phyloP scores from a whole-genome alignment of 495 filamentous ascomycete genomes.

The Penicillium argentinense region DNA sequence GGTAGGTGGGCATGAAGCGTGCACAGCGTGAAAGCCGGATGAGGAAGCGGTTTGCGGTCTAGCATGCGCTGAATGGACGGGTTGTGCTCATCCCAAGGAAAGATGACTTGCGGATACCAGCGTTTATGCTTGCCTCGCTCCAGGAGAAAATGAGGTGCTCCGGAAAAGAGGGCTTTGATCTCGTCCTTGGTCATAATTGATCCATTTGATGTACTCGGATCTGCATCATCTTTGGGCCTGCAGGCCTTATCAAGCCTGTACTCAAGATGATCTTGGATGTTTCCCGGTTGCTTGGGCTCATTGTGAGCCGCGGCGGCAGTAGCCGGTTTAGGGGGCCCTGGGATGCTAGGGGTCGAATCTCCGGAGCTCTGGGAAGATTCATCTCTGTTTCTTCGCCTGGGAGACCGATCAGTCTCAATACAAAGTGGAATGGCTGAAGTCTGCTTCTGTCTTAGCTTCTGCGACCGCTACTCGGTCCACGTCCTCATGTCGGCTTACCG shows the following conservation, averaged over 20 bases:
- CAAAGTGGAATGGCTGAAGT: background rate
- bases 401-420: background rate
- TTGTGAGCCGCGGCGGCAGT: conserved; percentile 2
- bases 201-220: background rate
- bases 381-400: background rate
- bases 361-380: background rate
- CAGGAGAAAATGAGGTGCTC: conserved; percentile 71
- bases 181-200: conserved; percentile 54
- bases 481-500: too few species aligned
- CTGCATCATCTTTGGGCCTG: background rate
- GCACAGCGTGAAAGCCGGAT: conserved; percentile 47
- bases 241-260: conserved; percentile 16
- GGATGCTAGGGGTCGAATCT: conserved; percentile 1
- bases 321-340: conserved; percentile 3
- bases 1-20: conserved; percentile 49
- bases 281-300: conserved; percentile 31
- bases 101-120: conserved; percentile 63
- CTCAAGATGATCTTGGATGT: conserved; percentile 33
- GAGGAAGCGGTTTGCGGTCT: conserved; percentile 51
- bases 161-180: conserved; percentile 69
- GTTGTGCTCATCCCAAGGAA: conserved; percentile 65
- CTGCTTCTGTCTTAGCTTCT: background rate
- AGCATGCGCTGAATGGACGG: conserved; percentile 60
- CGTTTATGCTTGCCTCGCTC: conserved; percentile 51
- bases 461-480: background rate